A percentile compares a stretch with the other conserved stretches of the same genome.
Conservation (phyloP, 169 alveolate genomes). For the Plasmodium malariae region DNA sequence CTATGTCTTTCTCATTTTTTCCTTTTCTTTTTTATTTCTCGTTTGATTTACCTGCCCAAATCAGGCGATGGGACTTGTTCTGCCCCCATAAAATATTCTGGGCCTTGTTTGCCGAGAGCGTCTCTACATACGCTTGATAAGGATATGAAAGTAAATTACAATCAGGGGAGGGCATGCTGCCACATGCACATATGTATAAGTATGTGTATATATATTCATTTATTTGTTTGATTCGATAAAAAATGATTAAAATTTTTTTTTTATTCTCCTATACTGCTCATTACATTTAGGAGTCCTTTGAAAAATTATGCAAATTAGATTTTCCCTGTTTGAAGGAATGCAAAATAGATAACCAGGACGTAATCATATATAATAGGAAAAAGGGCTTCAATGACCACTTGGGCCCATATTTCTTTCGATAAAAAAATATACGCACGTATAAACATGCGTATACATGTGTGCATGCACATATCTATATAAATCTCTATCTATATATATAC, state of each 20-base stretch:
- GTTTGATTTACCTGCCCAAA: too few relatives aligned
- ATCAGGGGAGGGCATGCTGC: too few relatives aligned
- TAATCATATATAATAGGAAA: constrained; percentile 26
- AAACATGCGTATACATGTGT: not conserved
- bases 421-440: not conserved
- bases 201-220: not conserved
- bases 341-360: constrained; percentile 49
- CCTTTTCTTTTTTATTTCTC: too few relatives aligned
- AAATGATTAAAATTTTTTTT: too few relatives aligned
- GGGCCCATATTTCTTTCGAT: too few relatives aligned
- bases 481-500: not conserved
- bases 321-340: constrained; percentile 56
- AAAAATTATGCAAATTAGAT: constrained; percentile 40
- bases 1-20: too few relatives aligned
- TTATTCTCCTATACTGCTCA: not conserved
- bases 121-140: constrained; percentile 42
- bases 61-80: constrained; percentile 39
- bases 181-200: not conserved
- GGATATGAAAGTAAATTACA: constrained; percentile 76
- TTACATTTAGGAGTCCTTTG: constrained; percentile 44
- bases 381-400: not conserved
- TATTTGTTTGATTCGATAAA: not conserved
- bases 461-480: not conserved
- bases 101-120: constrained; percentile 66
- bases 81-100: constrained; percentile 54